A percentile compares a stretch with the other conserved stretches of the same genome.
phyloP scores from a whole-genome alignment of 306 rosid genomes.

The Acacia crassicarpa region DNA sequence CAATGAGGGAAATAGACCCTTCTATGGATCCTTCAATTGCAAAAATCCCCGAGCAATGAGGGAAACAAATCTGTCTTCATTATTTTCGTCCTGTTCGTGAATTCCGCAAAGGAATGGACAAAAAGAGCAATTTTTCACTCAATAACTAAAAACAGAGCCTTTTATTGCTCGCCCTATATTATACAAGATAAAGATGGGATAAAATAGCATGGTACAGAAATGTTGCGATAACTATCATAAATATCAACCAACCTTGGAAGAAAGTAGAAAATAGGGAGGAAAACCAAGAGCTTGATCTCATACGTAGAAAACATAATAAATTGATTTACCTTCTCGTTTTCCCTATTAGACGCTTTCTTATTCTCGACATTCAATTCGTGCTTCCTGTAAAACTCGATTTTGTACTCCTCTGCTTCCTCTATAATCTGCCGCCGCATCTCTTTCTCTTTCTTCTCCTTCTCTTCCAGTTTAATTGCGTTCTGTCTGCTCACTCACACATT shows the following conservation, averaged over 20 bases:
- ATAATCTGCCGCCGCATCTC: constrained; percentile 77
- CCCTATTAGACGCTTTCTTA: constrained; percentile 77
- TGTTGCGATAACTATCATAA: background rate
- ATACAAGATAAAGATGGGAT: background rate
- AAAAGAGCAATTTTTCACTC: background rate
- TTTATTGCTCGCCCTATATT: background rate
- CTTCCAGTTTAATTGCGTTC: constrained; percentile 80
- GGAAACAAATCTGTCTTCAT: background rate
- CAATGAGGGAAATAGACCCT: no score
- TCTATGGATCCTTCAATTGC: background rate
- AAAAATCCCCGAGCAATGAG: background rate
- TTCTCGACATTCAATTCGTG: constrained; percentile 81
- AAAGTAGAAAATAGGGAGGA: background rate
- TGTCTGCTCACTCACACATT: constrained; percentile 49
- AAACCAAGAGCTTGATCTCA: background rate
- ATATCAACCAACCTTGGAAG: background rate
- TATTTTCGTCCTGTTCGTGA: background rate
- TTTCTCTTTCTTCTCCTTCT: constrained; percentile 91
- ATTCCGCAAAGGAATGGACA: background rate
- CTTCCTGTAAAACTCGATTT: constrained; percentile 81
- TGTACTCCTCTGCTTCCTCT: constrained; percentile 95
- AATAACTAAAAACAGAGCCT: background rate
- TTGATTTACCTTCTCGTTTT: constrained; percentile 81
- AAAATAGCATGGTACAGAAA: background rate
- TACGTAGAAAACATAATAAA: background rate